Percentiles rank a stretch among this genome's conserved stretches.
phyloP scores from a whole-genome alignment of 1,284 basidiomycete species.

The Sphagnurus paluster region DNA sequence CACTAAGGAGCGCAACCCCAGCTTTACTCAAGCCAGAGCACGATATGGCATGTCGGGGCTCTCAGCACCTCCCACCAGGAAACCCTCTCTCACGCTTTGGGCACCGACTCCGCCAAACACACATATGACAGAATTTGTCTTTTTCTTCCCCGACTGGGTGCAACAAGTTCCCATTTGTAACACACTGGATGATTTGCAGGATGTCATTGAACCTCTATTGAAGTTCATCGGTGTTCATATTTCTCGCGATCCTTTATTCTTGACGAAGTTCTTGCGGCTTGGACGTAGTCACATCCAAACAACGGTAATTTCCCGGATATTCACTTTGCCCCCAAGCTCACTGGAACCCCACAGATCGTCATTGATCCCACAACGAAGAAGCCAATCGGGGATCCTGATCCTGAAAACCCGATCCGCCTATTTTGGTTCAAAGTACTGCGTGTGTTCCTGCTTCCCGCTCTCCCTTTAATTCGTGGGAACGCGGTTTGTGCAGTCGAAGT shows the following conservation, averaged over 20 bases:
- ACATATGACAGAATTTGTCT: constrained; percentile 70
- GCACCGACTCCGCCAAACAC: constrained; percentile 80
- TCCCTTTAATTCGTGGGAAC: constrained; percentile 84
- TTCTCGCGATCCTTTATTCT: constrained; percentile 62
- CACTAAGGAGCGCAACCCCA: constrained; percentile 54
- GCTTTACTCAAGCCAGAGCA: constrained; percentile 60
- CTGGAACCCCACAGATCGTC: constrained; percentile 36
- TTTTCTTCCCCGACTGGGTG: constrained; percentile 88
- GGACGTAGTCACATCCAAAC: constrained; percentile 35
- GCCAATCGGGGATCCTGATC: constrained; percentile 49
- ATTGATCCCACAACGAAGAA: constrained; percentile 58
- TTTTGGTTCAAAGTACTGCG: constrained; percentile 88
- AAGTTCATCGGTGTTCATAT: constrained; percentile 75
- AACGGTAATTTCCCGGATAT: constrained; percentile 24
- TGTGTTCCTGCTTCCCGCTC: constrained; percentile 81
- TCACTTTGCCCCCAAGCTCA: constrained; percentile 12
- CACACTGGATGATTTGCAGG: constrained; percentile 65
- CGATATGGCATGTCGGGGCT: constrained; percentile 62
- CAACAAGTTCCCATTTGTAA: constrained; percentile 69
- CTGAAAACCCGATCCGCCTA: constrained; percentile 52
- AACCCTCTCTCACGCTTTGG: constrained; percentile 62
- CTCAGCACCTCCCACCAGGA: constrained; percentile 51
- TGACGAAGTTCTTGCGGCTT: constrained; percentile 43
- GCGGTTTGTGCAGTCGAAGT: constrained; percentile 86
- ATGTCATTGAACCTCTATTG: constrained; percentile 77